A percentile compares a stretch with the other conserved stretches of the same genome.
Conservation (phyloP, 805 yeast genomes). For the Blastobotrys attinorum region DNA sequence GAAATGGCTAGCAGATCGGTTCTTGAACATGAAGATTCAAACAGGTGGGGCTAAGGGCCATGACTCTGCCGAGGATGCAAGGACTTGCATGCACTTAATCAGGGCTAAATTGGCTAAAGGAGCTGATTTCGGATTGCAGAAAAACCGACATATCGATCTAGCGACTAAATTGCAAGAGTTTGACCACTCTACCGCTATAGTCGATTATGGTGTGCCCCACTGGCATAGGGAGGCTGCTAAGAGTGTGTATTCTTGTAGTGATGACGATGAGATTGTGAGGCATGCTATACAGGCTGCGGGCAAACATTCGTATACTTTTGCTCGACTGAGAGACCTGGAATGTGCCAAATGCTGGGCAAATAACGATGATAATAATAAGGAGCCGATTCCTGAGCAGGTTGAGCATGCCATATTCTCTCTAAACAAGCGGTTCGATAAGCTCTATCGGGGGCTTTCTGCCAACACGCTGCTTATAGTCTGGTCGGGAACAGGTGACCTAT, state of each 20-base stretch:
- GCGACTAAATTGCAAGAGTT: constrained; percentile 10
- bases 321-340: constrained; percentile 55
- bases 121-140: constrained; percentile 45
- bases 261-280: constrained; percentile 55
- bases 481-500: constrained; percentile 57
- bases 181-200: constrained; percentile 24
- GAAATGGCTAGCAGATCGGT: constrained; percentile 55
- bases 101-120: constrained; percentile 67
- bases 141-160: constrained; percentile 7
- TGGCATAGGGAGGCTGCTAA: constrained; percentile 29
- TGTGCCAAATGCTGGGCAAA: constrained; percentile 30
- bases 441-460: constrained; percentile 48
- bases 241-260: constrained; percentile 36
- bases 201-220: constrained; percentile 30
- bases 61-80: constrained; percentile 80
- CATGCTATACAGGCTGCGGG: constrained; percentile 32
- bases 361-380: constrained; percentile 5
- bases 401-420: constrained; percentile 28
- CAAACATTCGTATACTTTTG: constrained; percentile 42
- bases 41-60: constrained; percentile 58
- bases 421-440: constrained; percentile 36
- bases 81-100: constrained; percentile 68
- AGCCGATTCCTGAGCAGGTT: constrained; percentile 13
- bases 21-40: constrained; percentile 57
- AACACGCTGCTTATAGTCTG: constrained; percentile 54